These are phyloP conservation scores for Apiotrichum gracile DNA, from an alignment of 1,284 basidiomycete genomes.

Conservation along the genomic window DNA sequence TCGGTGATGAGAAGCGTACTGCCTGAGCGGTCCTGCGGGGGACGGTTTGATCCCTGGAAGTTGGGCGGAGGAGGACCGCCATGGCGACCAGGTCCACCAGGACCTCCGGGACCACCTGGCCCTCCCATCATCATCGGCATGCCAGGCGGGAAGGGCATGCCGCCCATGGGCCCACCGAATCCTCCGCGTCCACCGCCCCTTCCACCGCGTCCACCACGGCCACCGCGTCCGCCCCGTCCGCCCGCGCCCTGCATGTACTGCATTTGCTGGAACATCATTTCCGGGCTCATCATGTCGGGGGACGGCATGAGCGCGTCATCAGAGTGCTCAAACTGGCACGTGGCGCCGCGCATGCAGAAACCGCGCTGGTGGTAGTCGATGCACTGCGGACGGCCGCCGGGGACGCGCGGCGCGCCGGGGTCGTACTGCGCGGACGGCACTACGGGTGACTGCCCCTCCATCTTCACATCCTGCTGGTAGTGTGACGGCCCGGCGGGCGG, in stretches of 20 bases:
- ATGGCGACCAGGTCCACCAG: too few species aligned
- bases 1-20: slow-evolving; percentile 91
- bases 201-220: slow-evolving; percentile 36
- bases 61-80: slow-evolving; percentile 1
- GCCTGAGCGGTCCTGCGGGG: slow-evolving; percentile 55
- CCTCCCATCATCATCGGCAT: slow-evolving; percentile 20
- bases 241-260: slow-evolving; percentile 41
- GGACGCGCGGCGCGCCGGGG: not conserved
- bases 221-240: slow-evolving; percentile 50
- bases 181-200: slow-evolving; percentile 51
- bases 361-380: slow-evolving; percentile 86
- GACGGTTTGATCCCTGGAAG: slow-evolving; percentile 23
- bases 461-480: slow-evolving; percentile 21
- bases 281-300: slow-evolving; percentile 51
- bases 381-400: slow-evolving; percentile 49
- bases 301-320: slow-evolving; percentile 50
- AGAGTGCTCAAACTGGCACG: slow-evolving; percentile 87
- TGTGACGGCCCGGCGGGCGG: slow-evolving; percentile 22
- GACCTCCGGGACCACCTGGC: slow-evolving; percentile 1
- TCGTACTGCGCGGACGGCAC: not conserved
- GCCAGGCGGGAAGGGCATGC: slow-evolving; percentile 17
- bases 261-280: slow-evolving; percentile 48
- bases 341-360: slow-evolving; percentile 81
- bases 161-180: not conserved
- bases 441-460: slow-evolving; percentile 14